Base-by-base conservation (phyloP, 2,329 filamentous ascomycete species). In the Trichoderma koningii region DNA sequence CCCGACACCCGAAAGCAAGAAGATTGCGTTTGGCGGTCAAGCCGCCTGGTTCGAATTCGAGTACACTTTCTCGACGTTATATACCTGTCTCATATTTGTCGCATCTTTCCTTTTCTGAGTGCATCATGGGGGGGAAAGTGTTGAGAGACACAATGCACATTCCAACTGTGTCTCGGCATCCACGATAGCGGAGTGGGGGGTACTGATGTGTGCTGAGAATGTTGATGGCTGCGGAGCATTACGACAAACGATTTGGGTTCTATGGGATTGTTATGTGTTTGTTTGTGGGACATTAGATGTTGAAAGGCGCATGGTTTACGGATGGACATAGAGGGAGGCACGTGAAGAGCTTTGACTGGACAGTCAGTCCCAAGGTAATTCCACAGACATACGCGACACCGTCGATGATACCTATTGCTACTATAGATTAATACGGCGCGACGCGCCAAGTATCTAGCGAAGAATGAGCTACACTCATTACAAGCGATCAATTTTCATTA, bases 1-100 rank as follows among this genome's bases (percentile, higher is more conserved):
- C 67, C 83, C 83, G 5, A 81, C 81, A 0, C 74, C 76, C 5
- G 68, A 76, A 69, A 83, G 80, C 76, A 85, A 85, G 77, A 84
- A 83, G 75, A 82, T 82, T 70, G 81, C 82, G 1, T 85, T 84
- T 69, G 80, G 80, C 55, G 80, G 78, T 38, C 81, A 83, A 73
- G 82, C 82, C 9, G 81, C 82, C 19, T 84, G 81, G 78, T 85
- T 85, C 71, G 84, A 86, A 74, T 68, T 84, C 51, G 82, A 86
- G 75, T 81, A 84, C 71, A 83, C 79, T 3, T 65, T 80, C 3
- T 79, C 82, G 7, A 85, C 83, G 0, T 67, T 75, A 4, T 85
- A 79, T 69, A 86, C 84, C 2, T 71, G 76, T 41, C 67, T 83
- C 61, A 72, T 84, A 62, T 86, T 86, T 70, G 79, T 81, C 26